A percentile compares a stretch with the other conserved stretches of the same genome.
Evolutionary conservation across 768 basidiomycete genomes (phyloP).

Genomic region (Mycena belliarum): DNA sequence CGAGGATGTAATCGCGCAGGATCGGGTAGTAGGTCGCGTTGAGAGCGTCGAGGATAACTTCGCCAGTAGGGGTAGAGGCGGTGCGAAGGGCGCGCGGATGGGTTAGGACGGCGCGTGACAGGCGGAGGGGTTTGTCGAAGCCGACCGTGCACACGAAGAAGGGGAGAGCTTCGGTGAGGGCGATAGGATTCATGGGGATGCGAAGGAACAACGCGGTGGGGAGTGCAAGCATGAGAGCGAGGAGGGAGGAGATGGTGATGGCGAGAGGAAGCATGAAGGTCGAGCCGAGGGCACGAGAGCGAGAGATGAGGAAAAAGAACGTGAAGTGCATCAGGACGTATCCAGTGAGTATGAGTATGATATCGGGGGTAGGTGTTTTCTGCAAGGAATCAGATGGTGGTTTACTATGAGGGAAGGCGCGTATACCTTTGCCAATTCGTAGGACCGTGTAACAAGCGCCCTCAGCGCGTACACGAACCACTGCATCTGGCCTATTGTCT

Average conservation of each 20-base stretch:
- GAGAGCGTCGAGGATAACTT: conserved; percentile 84
- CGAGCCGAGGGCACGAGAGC: conserved; percentile 82
- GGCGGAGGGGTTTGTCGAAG: conserved; percentile 94
- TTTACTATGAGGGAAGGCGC: not conserved
- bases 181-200: conserved; percentile 91
- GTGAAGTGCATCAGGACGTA: conserved; percentile 96
- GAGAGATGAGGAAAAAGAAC: conserved; percentile 87
- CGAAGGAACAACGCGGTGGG: conserved; percentile 70
- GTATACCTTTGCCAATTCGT: conserved; percentile 71
- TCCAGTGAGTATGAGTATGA: conserved; percentile 89
- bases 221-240: conserved; percentile 83
- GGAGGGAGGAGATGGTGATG: conserved; percentile 76
- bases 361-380: conserved; percentile 96
- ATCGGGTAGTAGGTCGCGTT: conserved; percentile 78
- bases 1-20: conserved; percentile 90
- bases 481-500: conserved; percentile 70
- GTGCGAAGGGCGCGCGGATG: conserved; percentile 21
- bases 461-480: conserved; percentile 90
- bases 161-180: conserved; percentile 91
- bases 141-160: conserved; percentile 98
- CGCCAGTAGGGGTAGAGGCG: conserved; percentile 59
- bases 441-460: conserved; percentile 78
- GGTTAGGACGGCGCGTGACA: conserved; percentile 73
- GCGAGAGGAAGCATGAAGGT: conserved; percentile 61
- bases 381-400: conserved; percentile 24